phyloP scores from a whole-genome alignment of 768 basidiomycete species.

The Macrolepiota fuliginosa region DNA sequence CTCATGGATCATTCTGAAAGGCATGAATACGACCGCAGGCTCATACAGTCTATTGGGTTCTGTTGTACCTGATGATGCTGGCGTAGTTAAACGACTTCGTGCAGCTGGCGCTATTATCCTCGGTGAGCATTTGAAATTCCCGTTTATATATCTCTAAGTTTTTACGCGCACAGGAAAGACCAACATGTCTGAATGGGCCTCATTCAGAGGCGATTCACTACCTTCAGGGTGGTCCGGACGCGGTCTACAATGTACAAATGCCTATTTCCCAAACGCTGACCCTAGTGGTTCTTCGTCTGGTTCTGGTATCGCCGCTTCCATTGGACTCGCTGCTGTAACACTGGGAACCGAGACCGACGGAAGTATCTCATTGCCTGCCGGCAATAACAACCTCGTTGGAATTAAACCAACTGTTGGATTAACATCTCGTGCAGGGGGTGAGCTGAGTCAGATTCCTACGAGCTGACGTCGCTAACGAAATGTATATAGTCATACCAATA shows the following conservation, averaged over 20 bases:
- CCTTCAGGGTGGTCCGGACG: slow-evolving; percentile 59
- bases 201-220: slow-evolving; percentile 43
- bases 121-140: slow-evolving; percentile 22
- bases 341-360: slow-evolving; percentile 53
- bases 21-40: slow-evolving; percentile 46
- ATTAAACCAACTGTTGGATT: slow-evolving; percentile 62
- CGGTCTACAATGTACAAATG: slow-evolving; percentile 47
- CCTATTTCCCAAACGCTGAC: slow-evolving; percentile 49
- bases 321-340: slow-evolving; percentile 45
- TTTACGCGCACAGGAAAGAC: slow-evolving; percentile 41
- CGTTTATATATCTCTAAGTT: background rate
- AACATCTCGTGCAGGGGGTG: slow-evolving; percentile 59
- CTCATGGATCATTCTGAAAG: slow-evolving; percentile 18
- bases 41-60: slow-evolving; percentile 41
- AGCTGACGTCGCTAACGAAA: background rate
- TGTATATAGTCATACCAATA: slow-evolving; percentile 49
- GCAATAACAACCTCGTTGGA: slow-evolving; percentile 54
- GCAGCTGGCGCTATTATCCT: too few relatives aligned
- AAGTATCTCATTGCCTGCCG: slow-evolving; percentile 51
- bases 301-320: slow-evolving; percentile 50
- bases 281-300: slow-evolving; percentile 62
- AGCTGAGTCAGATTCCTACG: slow-evolving; percentile 1
- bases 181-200: slow-evolving; percentile 53
- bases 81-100: slow-evolving; percentile 40
- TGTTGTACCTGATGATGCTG: slow-evolving; percentile 45